Conservation (phyloP, 345 rosid species). For the Salix arbutifolia region DNA sequence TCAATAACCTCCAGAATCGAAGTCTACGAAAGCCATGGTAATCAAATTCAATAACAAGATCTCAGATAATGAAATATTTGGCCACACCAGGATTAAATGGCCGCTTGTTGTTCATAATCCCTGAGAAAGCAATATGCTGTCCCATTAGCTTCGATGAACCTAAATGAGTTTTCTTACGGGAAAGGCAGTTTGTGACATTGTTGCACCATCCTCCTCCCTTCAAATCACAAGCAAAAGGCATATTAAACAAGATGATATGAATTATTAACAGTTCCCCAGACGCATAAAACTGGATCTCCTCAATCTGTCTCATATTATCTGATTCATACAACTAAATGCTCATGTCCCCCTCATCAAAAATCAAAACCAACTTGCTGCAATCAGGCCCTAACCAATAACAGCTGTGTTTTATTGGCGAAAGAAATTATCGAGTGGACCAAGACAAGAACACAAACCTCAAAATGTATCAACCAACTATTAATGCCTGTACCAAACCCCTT, state of each 20-base stretch:
- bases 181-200: slow-evolving; percentile 54
- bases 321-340: not conserved
- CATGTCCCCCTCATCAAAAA: not conserved
- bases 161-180: slow-evolving; percentile 56
- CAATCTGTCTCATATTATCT: not conserved
- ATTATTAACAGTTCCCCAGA: not conserved
- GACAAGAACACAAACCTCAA: slow-evolving; percentile 57
- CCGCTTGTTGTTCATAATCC: slow-evolving; percentile 56
- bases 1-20: not conserved
- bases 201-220: slow-evolving; percentile 99
- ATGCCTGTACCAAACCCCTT: slow-evolving; percentile 77
- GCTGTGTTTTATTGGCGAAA: not conserved
- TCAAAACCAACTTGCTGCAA: not conserved
- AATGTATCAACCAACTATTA: slow-evolving; percentile 72
- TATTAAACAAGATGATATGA: not conserved
- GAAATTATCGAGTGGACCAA: not conserved
- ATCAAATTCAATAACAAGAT: not conserved
- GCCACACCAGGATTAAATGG: slow-evolving; percentile 67
- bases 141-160: slow-evolving; percentile 83
- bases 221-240: not conserved
- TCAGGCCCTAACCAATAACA: not conserved
- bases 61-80: not conserved
- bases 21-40: not conserved
- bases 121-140: slow-evolving; percentile 63
- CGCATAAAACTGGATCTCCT: not conserved